Evolutionary conservation across 306 rosid genomes (phyloP).

Genomic region (Hylodesmum podocarpum): DNA sequence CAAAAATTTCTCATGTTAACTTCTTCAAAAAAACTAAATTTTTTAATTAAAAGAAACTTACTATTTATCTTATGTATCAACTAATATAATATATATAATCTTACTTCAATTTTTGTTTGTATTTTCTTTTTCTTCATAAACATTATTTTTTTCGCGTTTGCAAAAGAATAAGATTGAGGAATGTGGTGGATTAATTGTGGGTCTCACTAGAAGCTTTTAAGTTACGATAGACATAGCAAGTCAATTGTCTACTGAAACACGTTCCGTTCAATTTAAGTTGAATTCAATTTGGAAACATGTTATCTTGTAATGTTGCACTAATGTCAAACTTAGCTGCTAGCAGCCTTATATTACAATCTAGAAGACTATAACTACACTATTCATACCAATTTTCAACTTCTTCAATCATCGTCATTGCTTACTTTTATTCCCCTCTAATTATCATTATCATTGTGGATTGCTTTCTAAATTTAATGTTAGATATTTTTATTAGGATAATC

Average conservation of each 20-base stretch:
- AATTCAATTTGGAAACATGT: background rate
- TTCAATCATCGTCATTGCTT: background rate
- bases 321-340: slow-evolving; percentile 1
- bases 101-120: too few relatives aligned
- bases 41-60: too few relatives aligned
- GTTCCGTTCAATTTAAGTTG: background rate
- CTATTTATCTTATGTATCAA: too few relatives aligned
- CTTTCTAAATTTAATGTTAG: background rate
- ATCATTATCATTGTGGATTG: background rate
- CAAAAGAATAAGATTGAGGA: background rate
- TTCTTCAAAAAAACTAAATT: too few relatives aligned
- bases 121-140: too few relatives aligned
- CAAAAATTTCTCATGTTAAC: too few relatives aligned
- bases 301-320: background rate
- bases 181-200: background rate
- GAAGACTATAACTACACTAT: background rate
- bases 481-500: too few relatives aligned
- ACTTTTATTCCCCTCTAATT: background rate
- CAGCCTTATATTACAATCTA: background rate
- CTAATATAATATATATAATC: too few relatives aligned
- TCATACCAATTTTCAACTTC: background rate
- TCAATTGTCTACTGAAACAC: background rate
- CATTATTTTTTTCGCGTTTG: background rate
- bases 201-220: background rate
- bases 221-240: background rate